phyloP scores from a whole-genome alignment of 495 filamentous ascomycete genomes.

The Annulohypoxylon maeteangense region DNA sequence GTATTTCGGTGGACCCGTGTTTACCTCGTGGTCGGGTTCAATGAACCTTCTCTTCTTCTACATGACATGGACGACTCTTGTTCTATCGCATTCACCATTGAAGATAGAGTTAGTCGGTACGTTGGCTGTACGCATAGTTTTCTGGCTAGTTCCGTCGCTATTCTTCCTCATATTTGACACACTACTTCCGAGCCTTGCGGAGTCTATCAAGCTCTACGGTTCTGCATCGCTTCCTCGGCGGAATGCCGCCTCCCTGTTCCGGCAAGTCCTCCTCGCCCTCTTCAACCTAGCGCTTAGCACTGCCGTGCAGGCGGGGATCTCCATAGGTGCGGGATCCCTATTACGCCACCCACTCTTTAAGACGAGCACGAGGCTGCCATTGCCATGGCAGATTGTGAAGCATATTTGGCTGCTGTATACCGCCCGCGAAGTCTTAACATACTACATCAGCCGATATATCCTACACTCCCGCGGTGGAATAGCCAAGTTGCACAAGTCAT shows the following conservation, averaged over 20 bases:
- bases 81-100: slow-evolving; percentile 78
- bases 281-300: slow-evolving; percentile 73
- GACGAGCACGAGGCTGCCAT: slow-evolving; percentile 55
- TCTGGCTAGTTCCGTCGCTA: slow-evolving; percentile 78
- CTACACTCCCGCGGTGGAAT: slow-evolving; percentile 63
- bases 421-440: slow-evolving; percentile 68
- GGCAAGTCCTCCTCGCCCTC: slow-evolving; percentile 64
- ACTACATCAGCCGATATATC: slow-evolving; percentile 76
- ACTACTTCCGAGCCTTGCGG: slow-evolving; percentile 71
- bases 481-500: slow-evolving; percentile 63
- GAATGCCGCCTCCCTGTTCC: slow-evolving; percentile 52
- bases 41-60: slow-evolving; percentile 92
- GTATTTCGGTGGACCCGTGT: slow-evolving; percentile 64
- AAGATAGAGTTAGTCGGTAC: slow-evolving; percentile 80
- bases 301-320: slow-evolving; percentile 64
- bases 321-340: slow-evolving; percentile 45
- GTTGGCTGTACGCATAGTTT: slow-evolving; percentile 71
- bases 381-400: slow-evolving; percentile 66
- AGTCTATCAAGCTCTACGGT: slow-evolving; percentile 75
- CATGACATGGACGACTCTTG: slow-evolving; percentile 86
- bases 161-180: slow-evolving; percentile 80
- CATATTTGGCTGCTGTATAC: slow-evolving; percentile 71
- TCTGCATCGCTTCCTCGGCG: slow-evolving; percentile 69
- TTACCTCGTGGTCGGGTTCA: slow-evolving; percentile 76
- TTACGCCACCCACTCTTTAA: slow-evolving; percentile 54